These are phyloP conservation scores for Diatrype stigma DNA, from an alignment of 2,329 filamentous ascomycete species.

Conservation along the genomic window DNA sequence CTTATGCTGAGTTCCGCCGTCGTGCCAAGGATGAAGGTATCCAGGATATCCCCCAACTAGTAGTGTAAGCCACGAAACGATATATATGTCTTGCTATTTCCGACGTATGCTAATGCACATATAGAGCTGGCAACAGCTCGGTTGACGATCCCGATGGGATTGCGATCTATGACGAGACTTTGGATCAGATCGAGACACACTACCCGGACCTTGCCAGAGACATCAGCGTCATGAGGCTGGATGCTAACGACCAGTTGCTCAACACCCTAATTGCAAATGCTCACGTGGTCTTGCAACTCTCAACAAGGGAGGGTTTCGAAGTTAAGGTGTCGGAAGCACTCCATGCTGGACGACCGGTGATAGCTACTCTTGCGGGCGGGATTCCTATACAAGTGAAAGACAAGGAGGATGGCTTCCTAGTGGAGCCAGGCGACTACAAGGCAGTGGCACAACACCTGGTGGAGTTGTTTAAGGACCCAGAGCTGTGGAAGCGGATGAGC, in stretches of 20 bases:
- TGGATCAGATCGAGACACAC: constrained; percentile 59
- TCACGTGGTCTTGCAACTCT: constrained; percentile 72
- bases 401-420: constrained; percentile 67
- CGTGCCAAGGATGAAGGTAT: constrained; percentile 50
- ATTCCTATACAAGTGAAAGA: constrained; percentile 76
- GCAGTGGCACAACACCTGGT: constrained; percentile 65
- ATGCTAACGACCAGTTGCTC: constrained; percentile 74
- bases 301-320: constrained; percentile 78
- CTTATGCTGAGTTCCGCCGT: constrained; percentile 69
- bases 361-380: constrained; percentile 71
- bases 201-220: constrained; percentile 60
- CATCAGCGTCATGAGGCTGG: constrained; percentile 72
- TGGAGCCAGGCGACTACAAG: constrained; percentile 65
- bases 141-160: constrained; percentile 77
- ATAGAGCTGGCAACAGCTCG: constrained; percentile 66
- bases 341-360: constrained; percentile 74
- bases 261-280: constrained; percentile 72
- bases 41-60: constrained; percentile 61
- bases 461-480: constrained; percentile 60
- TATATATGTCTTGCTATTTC: not conserved
- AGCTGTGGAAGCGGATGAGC: constrained; percentile 64
- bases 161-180: constrained; percentile 67
- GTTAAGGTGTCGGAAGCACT: constrained; percentile 82
- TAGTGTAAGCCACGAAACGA: constrained; percentile 45
- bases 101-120: not conserved